Evolutionary conservation across 371 early-diverging fungal species (phyloP).

Genomic region (Chytridiales sp.): DNA sequence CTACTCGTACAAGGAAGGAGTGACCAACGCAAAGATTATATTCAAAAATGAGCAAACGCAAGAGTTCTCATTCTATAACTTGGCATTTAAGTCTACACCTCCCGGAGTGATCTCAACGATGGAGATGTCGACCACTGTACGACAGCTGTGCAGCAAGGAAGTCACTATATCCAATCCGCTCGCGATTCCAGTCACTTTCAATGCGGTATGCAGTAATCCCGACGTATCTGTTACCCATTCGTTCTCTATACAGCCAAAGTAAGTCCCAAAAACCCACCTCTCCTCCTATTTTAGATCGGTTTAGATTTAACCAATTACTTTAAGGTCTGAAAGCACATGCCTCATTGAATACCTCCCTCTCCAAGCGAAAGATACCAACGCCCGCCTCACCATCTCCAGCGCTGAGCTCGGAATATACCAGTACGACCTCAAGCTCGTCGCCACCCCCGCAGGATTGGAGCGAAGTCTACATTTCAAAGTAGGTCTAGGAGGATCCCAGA

Average conservation of each 20-base stretch:
- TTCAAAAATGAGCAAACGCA: slow-evolving; percentile 57
- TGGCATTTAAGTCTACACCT: slow-evolving; percentile 50
- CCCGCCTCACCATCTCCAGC: slow-evolving; percentile 39
- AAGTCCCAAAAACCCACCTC: neutral
- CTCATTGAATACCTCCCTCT: slow-evolving; percentile 53
- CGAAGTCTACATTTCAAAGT: slow-evolving; percentile 53
- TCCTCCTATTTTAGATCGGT: neutral
- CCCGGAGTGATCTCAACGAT: slow-evolving; percentile 47
- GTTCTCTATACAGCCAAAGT: slow-evolving; percentile 47
- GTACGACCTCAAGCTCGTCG: slow-evolving; percentile 48
- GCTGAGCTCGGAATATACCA: slow-evolving; percentile 51
- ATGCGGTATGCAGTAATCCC: slow-evolving; percentile 37
- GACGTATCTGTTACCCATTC: slow-evolving; percentile 47
- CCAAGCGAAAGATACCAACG: slow-evolving; percentile 39
- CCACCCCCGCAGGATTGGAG: slow-evolving; percentile 43
- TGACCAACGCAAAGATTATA: slow-evolving; percentile 43
- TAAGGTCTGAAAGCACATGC: slow-evolving; percentile 38
- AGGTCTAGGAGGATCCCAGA: slow-evolving; percentile 50
- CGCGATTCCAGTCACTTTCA: slow-evolving; percentile 41
- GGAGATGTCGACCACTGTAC: slow-evolving; percentile 44
- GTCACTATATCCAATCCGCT: slow-evolving; percentile 50
- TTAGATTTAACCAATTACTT: neutral
- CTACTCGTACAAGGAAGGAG: slow-evolving; percentile 55
- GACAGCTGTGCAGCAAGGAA: slow-evolving; percentile 37
- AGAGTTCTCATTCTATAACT: slow-evolving; percentile 48